Conservation (phyloP, 768 basidiomycete species). For the Trametes coccinea region DNA sequence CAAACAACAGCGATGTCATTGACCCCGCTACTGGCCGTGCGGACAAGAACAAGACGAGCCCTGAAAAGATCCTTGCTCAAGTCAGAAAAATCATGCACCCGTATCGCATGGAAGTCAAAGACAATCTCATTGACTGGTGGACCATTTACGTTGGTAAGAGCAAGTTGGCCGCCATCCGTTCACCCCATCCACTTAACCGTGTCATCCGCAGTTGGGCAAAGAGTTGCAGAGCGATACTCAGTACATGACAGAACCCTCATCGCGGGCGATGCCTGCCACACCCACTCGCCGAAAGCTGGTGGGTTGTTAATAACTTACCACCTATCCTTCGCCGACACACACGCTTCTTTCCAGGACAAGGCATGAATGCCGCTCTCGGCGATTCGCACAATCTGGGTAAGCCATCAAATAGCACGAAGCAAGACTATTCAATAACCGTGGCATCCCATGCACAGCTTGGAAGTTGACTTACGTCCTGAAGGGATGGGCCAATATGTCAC, state of each 20-base stretch:
- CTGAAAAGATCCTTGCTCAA: slow-evolving; percentile 43
- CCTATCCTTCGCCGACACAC: slow-evolving; percentile 2
- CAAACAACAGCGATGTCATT: slow-evolving; percentile 38
- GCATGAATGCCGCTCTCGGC: slow-evolving; percentile 55
- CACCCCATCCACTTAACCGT: background rate
- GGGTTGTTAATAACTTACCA: slow-evolving; percentile 18
- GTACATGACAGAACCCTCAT: slow-evolving; percentile 51
- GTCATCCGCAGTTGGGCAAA: slow-evolving; percentile 47
- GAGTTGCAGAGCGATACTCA: slow-evolving; percentile 51
- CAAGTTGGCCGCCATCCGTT: background rate
- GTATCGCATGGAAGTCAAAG: slow-evolving; percentile 35
- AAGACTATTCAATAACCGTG: no score
- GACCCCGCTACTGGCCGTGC: slow-evolving; percentile 42
- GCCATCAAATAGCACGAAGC: background rate
- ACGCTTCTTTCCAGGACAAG: slow-evolving; percentile 40
- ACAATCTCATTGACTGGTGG: slow-evolving; percentile 46
- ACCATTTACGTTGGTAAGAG: slow-evolving; percentile 49
- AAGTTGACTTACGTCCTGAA: slow-evolving; percentile 49
- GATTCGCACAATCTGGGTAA: slow-evolving; percentile 52
- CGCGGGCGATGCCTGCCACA: slow-evolving; percentile 55
- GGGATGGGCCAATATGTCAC: slow-evolving; percentile 45
- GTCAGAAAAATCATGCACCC: slow-evolving; percentile 44
- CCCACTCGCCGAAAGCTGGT: slow-evolving; percentile 45
- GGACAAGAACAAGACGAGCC: slow-evolving; percentile 40
- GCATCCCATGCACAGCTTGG: slow-evolving; percentile 39